Conservation (phyloP, 2,329 filamentous ascomycete species). For the Basipetospora chlamydospora region DNA sequence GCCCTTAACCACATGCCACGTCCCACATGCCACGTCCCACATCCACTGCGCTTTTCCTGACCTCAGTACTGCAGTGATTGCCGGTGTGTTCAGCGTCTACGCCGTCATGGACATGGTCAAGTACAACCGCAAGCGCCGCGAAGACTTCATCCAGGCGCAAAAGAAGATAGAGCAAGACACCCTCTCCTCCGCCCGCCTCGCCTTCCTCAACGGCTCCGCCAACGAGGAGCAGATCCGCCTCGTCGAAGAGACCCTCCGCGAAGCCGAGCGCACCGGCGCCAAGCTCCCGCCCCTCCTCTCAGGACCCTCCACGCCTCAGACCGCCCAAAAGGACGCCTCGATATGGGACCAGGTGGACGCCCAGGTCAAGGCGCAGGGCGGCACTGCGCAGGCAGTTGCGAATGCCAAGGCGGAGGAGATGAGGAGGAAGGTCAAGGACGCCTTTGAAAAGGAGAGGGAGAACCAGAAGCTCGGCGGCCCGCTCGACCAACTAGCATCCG, state of each 20-base stretch:
- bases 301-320: neutral
- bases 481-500: conserved; percentile 33
- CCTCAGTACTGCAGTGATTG: conserved; percentile 26
- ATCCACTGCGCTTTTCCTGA: neutral
- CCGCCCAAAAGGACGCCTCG: neutral
- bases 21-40: too few relatives aligned
- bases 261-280: conserved; percentile 28
- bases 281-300: conserved; percentile 37
- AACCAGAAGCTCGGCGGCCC: conserved; percentile 33
- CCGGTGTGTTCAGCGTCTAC: conserved; percentile 41
- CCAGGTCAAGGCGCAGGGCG: conserved; percentile 8
- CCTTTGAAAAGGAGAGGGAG: conserved; percentile 26
- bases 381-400: neutral
- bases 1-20: too few relatives aligned
- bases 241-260: conserved; percentile 40
- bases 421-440: conserved; percentile 24
- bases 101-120: conserved; percentile 47
- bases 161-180: conserved; percentile 37
- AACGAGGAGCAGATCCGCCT: conserved; percentile 39
- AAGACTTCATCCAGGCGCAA: conserved; percentile 42
- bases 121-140: conserved; percentile 44
- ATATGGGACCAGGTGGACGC: conserved; percentile 10
- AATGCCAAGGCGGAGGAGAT: conserved; percentile 10
- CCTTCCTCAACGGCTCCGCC: conserved; percentile 44
- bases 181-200: conserved; percentile 41